Base-by-base conservation (phyloP, 306 rosid species). In the Cicer judaicum region DNA sequence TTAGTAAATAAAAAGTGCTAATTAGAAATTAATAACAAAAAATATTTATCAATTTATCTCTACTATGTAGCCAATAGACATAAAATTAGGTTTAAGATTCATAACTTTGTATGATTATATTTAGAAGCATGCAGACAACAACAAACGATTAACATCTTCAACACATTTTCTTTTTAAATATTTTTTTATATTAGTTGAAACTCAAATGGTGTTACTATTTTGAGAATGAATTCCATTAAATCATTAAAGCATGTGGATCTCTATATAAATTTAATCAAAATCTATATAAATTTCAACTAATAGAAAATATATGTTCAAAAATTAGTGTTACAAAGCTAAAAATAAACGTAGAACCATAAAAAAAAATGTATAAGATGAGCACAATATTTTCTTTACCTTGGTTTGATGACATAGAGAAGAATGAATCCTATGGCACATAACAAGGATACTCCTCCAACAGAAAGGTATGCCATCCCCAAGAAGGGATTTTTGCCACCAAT, bases 401-500 rank as follows among this genome's bases (percentile, higher is more conserved):
- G 98, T 80, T 82, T 91, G 72, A 93, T 64, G 47, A 89, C 89
- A 74, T 89, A 88, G 8, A 89, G 75, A 79, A 91, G 86, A 62
- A 88, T 81, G 90, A 91, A 93, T 50, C 53, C 63, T 55, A 91
- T 75, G 5, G 92, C 87, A 24, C 78, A 83, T 63, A 83, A 66
- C 78, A 91, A 77, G 85, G 88, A 89, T 10, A 88, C 7, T 15
- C 84, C 90, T n/a, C 97, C 98, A 80, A 89, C 48, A 18, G 68
- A 14, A 77, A 93, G 86, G 79, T 85, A 93, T 53, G 96, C 96
- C 24, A 83, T 42, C 16, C 98, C 98, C 7, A 93, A 44, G 74
- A 93, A 82, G 49, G 86, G 82, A 70, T 93, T 93, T 85, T 85
- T 91, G 2, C 98, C 98, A 38, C 98, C 96, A 72, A 89, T 88